A percentile compares a stretch with the other conserved stretches of the same genome.
Conservation (phyloP, 805 yeast genomes). For the Candida nanaspora region DNA sequence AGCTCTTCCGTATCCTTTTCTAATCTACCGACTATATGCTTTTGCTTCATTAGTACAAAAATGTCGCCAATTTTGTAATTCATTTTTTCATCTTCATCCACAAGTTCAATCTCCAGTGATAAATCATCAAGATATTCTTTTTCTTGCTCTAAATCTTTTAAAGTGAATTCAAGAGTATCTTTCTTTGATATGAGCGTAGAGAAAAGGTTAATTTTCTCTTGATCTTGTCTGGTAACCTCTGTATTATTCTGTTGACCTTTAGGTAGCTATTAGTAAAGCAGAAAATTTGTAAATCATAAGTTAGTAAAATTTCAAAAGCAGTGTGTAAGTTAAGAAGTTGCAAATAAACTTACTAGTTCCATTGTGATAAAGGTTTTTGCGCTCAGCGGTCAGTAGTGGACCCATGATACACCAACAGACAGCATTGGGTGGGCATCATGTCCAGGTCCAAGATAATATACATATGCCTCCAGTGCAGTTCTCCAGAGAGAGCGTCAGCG, state of each 20-base stretch:
- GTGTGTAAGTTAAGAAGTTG: too few species aligned
- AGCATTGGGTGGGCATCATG: too few species aligned
- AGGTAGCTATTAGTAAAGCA: slow-evolving; percentile 37
- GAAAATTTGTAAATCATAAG: too few species aligned
- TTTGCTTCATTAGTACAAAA: slow-evolving; percentile 63
- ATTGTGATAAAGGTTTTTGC: too few species aligned
- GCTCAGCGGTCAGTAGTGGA: too few species aligned
- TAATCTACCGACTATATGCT: slow-evolving; percentile 58
- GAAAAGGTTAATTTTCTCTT: slow-evolving; percentile 81
- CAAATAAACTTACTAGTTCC: slow-evolving; percentile 1
- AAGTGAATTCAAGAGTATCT: slow-evolving; percentile 45
- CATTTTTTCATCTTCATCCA: slow-evolving; percentile 67
- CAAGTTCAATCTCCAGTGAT: slow-evolving; percentile 73
- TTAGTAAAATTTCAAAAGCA: too few species aligned
- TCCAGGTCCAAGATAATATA: too few species aligned
- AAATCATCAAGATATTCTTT: slow-evolving; percentile 88
- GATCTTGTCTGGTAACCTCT: slow-evolving; percentile 79
- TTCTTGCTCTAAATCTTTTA: slow-evolving; percentile 50
- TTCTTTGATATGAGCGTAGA: slow-evolving; percentile 73
- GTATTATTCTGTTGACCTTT: slow-evolving; percentile 46
- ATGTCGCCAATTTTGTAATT: slow-evolving; percentile 79
- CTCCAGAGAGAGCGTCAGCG: too few species aligned
- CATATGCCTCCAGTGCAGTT: too few species aligned
- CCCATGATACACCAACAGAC: too few species aligned
- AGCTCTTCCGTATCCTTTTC: slow-evolving; percentile 54